Evolutionary conservation across 2,329 filamentous ascomycete species (phyloP), one percentile per base, ranked within the genome.

Genomic region (Microdochium paspali): DNA sequence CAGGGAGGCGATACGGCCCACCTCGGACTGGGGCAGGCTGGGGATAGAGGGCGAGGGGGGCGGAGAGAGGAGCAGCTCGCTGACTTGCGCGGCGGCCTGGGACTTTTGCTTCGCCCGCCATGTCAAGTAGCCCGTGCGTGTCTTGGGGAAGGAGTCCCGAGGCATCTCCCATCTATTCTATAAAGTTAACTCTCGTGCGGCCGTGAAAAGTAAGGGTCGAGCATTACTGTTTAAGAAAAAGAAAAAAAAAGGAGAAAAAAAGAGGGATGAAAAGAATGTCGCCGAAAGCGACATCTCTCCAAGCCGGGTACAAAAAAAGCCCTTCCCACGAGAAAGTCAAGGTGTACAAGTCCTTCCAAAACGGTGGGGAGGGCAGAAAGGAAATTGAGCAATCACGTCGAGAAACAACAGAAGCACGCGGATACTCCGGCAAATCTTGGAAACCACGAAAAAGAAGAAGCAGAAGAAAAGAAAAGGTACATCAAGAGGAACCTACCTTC

Each of bases 101-200:
- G 85, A 71, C 57, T 87, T 88, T 47, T 88, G 77, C 58, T 79
- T 82, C 3, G 82, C 76, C 21, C 89, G 78, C 89, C 89, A 94
- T n/a, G 76, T 72, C 53, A 90, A 77, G 63, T 95, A 94, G 10
- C 89, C 89, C 0, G 77, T 61, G 54, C 84, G 82, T 1, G 83
- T 90, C 71, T 80, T 80, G 6, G 88, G 86, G 64, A 87, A 91
- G 31, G 73, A 77, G 53, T 72, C 69, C 44, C 88, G 82, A 0
- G 87, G 86, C 1, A 91, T 78, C 66, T 94, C 86, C 88, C 88
- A 95, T 55, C 77, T 75, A 28, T 30, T 46, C 23, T 39, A 25
- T 46, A 18, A 28, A 39, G 43, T 45, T 28, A 13, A 28, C 7
- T 13, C 26, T 7, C 7, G 13, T 13, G 26, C 26, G 26, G 13